Evolutionary conservation across 2,329 filamentous ascomycete genomes (phyloP), one percentile per base, ranked within the genome.

Genomic region (Fusarium sp.): DNA sequence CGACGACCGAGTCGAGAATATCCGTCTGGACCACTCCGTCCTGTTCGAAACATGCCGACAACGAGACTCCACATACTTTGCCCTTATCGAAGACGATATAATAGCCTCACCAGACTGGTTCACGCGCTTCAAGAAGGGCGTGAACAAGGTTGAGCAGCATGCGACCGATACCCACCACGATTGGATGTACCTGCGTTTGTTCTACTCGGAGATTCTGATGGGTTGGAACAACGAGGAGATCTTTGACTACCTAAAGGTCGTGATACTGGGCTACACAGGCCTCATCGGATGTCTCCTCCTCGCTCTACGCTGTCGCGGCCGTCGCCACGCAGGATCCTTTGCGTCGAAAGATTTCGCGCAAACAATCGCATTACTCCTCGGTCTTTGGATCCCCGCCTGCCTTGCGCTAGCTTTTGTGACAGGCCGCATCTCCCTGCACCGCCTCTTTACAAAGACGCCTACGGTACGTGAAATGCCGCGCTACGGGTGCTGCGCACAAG

Each of bases 401-500:
- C 73, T 79, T 13, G 72, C 65, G 2, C 66, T 80, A 6, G 73
- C 72, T 10, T 80, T 79, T 23, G 36, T 76, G 1, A 71, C 74
- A 0, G 78, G 78, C 0, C 73, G 77, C 2, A 59, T 74, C 7
- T 73, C 77, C 4, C 54, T 74, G 5, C 63, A 71, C 20, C 72
- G 77, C 15, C 16, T 79, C 8, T 73, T 62, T 8, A 66, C 59
- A 53, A 72, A 3, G 16, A 70, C n/a, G 3, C 70, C 50, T 5
- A 66, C 73, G 23, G 74, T 79, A 1, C 73, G 76, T 8, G 74
- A 78, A 67, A 81, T 81, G 79, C 75, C 77, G 12, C 70, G 72
- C 7, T 80, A 80, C 41, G 79, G 79, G 1, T 81, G 79, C 61
- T 81, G 79, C 57, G 76, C 79, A 0, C 79, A 81, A 56, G 79